A percentile compares a stretch with the other conserved stretches of the same genome.
Evolutionary conservation across 352 stramenopile species (phyloP).

Genomic region (Globisporangium echinulatum): DNA sequence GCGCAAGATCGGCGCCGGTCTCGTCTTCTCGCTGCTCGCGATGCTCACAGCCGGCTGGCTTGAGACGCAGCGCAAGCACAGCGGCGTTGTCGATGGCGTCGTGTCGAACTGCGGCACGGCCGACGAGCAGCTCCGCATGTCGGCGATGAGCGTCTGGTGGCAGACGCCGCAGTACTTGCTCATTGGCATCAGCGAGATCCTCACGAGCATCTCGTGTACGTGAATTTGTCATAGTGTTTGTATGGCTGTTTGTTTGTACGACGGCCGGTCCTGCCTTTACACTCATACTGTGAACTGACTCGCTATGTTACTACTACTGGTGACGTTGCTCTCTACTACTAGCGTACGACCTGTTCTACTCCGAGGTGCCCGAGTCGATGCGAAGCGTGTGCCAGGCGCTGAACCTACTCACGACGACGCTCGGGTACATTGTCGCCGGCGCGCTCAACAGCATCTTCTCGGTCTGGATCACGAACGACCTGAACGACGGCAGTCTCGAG

Average conservation of each 20-base stretch:
- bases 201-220: conserved; percentile 87
- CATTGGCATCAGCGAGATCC: conserved; percentile 84
- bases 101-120: conserved; percentile 72
- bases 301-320: neutral
- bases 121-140: conserved; percentile 64
- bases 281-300: neutral
- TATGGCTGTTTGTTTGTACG: neutral
- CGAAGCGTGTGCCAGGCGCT: conserved; percentile 87
- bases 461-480: conserved; percentile 86
- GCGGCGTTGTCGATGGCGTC: conserved; percentile 36
- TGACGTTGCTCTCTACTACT: conserved; percentile 1
- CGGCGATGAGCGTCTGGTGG: conserved; percentile 84
- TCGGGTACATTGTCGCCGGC: conserved; percentile 81
- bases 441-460: conserved; percentile 86
- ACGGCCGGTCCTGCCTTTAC: too few species aligned
- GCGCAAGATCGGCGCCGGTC: conserved; percentile 82
- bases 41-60: conserved; percentile 69
- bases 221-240: conserved; percentile 3
- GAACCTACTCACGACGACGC: conserved; percentile 86
- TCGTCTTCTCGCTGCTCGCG: conserved; percentile 72
- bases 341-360: conserved; percentile 91
- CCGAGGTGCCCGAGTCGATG: conserved; percentile 88
- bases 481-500: conserved; percentile 89
- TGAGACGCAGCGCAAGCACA: conserved; percentile 66
- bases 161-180: conserved; percentile 89